Evolutionary conservation across 768 basidiomycete genomes (phyloP), one percentile per base, ranked within the genome.

Genomic region (Punctularia strigosozonata): DNA sequence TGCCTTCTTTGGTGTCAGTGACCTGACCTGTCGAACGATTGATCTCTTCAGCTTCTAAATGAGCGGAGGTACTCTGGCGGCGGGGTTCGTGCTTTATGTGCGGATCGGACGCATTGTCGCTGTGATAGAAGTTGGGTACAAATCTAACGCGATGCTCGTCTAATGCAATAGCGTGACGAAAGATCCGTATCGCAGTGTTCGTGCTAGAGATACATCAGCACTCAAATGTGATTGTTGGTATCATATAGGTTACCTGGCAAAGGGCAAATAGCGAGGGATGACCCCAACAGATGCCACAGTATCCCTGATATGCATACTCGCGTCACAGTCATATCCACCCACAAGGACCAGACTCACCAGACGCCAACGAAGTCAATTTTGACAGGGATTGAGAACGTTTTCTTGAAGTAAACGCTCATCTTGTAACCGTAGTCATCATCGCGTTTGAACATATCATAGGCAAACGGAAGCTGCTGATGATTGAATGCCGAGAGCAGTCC

Each of bases 281-380:
- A 72, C 48, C 1, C 73, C 72, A 36, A 73, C 71, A 0, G 70
- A 69, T 28, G 59, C 60, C 31, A 75, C 72, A 8, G 71, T 73
- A 43, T 75, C 73, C 71, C 71, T 73, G 34, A 8, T 34, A 34
- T 8, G 19, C 12, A 34, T 12, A 19, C 10, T 10, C 20, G 18
- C 19, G 20, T 12, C 10, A 34, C 8, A 19, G 10, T 8, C 12
- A 34, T 34, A 19, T 8, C 18, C 33, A 13, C 33, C n/a, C n/a
- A n/a, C n/a, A n/a, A 34, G 19, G 33, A 10, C 10, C 33, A 13
- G 33, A 8, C 42, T 18, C 23, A 44, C 50, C 46, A 53, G 3
- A 55, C 47, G 1, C 55, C 55, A 15, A 57, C 42, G 21, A 55
- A 57, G 5, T 54, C 46, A 4, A 55, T 45, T 13, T 43, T 36